A percentile compares a stretch with the other conserved stretches of the same genome.
phyloP scores from a whole-genome alignment of 2,329 filamentous ascomycete genomes.

The Neofusicoccum sp. region DNA sequence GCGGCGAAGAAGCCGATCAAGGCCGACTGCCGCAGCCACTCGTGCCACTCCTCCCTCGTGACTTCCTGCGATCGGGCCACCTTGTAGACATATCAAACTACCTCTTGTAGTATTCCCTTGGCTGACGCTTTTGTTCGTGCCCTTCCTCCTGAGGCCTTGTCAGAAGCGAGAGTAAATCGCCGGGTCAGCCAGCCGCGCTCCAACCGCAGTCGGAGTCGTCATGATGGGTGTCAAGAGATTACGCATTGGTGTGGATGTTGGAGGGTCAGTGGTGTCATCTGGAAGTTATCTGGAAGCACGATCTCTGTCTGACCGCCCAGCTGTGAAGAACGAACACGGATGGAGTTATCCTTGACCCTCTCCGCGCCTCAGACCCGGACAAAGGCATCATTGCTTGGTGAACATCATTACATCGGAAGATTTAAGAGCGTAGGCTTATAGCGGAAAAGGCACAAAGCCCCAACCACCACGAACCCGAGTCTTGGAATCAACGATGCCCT shows the following conservation, averaged over 20 bases:
- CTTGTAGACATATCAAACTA: background rate
- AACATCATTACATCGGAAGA: too few relatives aligned
- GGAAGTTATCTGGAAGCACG: too few relatives aligned
- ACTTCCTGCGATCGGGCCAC: background rate
- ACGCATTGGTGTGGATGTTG: slow-evolving; percentile 38
- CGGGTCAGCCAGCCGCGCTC: background rate
- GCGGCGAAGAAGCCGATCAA: slow-evolving; percentile 12
- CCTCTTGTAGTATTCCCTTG: background rate
- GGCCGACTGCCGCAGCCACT: background rate
- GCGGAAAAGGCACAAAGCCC: slow-evolving; percentile 31
- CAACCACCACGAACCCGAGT: slow-evolving; percentile 42
- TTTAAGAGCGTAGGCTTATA: background rate
- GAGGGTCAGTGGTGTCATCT: slow-evolving; percentile 25
- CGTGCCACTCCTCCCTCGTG: background rate
- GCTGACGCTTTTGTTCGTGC: background rate
- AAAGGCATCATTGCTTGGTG: slow-evolving; percentile 22
- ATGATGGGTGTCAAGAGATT: background rate
- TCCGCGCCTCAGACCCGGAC: slow-evolving; percentile 25
- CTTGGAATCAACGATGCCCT: slow-evolving; percentile 43
- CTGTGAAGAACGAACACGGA: slow-evolving; percentile 36
- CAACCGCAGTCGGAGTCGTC: background rate
- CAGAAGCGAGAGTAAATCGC: background rate
- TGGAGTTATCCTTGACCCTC: slow-evolving; percentile 32
- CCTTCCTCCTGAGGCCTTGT: too few relatives aligned
- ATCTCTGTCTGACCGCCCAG: background rate